Base-by-base conservation (phyloP, 306 rosid species). In the Cucumis cinereus region DNA sequence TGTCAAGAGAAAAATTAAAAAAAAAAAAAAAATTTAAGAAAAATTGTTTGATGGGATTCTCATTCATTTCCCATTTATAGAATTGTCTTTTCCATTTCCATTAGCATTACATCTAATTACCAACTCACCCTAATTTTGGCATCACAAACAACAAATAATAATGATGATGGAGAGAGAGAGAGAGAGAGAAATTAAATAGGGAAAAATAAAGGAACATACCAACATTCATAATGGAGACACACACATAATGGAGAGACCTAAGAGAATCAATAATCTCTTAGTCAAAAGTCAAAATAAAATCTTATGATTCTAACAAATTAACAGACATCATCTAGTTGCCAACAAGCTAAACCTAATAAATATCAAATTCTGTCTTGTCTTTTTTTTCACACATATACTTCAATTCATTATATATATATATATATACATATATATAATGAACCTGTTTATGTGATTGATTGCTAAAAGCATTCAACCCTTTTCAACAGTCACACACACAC, bases 11-110 rank as follows among this genome's bases (percentile, higher is more conserved):
- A 4, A n/a, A n/a, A n/a, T n/a, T n/a, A 10, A 12, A 45, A 12
- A 1, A 4, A 38, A 36, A 6, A 36, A 36, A 7, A 6, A 19
- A 4, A 5, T 0, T 10, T 22, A 62, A 68, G 2, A 14, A 24
- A 41, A 5, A 2, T 13, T 13, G 0, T 50, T 72, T 72, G 45
- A 72, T 72, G 23, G 76, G 76, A 71, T 49, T 71, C 76, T 72
- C 45, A 72, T 50, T 72, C 60, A 72, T 72, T 72, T 72, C 76
- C 60, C 76, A 72, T 72, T 72, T 72, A 49, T 72, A 36, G 60
- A 72, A 50, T 50, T 72, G 76, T 70, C 75, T 41, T 71, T 22
- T 71, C 75, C 59, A 47, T 71, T 71, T 30, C 75, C 75, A 71
- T 23, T 49, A 71, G 26, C 75, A 24, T 71, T 49, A 16, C 58